Base-by-base conservation (phyloP, 192 early-diverging fungal species). In the Coemansia furcata region DNA sequence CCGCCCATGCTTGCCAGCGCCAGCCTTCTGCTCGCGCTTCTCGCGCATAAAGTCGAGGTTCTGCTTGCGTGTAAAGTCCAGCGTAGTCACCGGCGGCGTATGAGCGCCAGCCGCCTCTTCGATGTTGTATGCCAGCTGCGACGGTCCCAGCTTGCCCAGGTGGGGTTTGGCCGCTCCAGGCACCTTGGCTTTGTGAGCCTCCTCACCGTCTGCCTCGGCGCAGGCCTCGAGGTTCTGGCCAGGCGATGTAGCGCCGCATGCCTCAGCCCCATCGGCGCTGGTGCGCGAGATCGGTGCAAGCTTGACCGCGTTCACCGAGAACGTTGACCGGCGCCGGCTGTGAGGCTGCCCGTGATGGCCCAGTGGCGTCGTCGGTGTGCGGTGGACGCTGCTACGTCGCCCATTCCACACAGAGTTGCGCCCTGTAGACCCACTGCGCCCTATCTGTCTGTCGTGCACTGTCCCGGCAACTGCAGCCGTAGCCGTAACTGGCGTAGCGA, bases 11-110 rank as follows among this genome's bases (percentile, higher is more conserved):
- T 81, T 81, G 12, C 78, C 74, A 44, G 55, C 67, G 15, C 79
- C 79, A 4, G 68, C 32, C 30, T 63, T 73, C 37, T 69, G 65
- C 55, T 73, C 74, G 37, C 69, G 80, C 74, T 77, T 77, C 66
- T 74, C 68, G 49, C 71, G 80, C 71, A 82, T 61, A 68, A 60
- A 59, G 36, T 82, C 71, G 9, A 73, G 37, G 52, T 76, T 82
- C 68, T 59, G 70, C 71, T 77, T 82, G 68, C 80, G 80, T 14
- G 80, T 76, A 68, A 77, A 82, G 58, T 76, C 80, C 50, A 82
- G 67, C 46, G 80, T 82, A 49, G 73, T 70, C 29, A 69, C 62
- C 33, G 80, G 74, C 50, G 80, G 80, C 40, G 71, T 82, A 43
- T 82, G 66, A 4, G 68, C 74, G 6, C 80, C 80, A 2, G 60